Percentiles rank a stretch among this genome's conserved stretches.
Conservation (phyloP, 2,329 filamentous ascomycete species). For the Botrytis galanthina region DNA sequence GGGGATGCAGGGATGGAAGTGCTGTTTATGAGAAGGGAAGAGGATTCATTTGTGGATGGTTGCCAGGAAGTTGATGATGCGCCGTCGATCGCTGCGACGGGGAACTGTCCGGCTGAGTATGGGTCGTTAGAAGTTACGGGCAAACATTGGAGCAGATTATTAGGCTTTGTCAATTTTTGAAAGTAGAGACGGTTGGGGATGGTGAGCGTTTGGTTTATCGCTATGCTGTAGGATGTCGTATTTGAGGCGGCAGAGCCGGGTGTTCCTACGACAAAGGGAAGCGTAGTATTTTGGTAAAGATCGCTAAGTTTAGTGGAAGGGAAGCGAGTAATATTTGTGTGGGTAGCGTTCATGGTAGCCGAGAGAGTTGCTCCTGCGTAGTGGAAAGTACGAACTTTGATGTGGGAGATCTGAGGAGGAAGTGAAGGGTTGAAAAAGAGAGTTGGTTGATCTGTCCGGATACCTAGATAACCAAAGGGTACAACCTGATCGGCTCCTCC, state of each 20-base stretch:
- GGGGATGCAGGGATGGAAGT: constrained; percentile 40
- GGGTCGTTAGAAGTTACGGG: constrained; percentile 48
- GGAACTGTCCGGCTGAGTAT: constrained; percentile 65
- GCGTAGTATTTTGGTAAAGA: constrained; percentile 54
- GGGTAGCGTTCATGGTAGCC: constrained; percentile 60
- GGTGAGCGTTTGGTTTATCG: constrained; percentile 49
- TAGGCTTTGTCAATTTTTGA: constrained; percentile 50
- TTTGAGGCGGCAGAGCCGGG: constrained; percentile 41
- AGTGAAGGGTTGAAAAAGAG: constrained; percentile 63
- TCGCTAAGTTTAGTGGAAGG: constrained; percentile 49
- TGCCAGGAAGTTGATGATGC: constrained; percentile 67
- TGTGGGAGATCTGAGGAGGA: constrained; percentile 55
- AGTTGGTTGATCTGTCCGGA: constrained; percentile 57
- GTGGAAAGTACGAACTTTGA: constrained; percentile 63
- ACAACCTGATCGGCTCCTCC: constrained; percentile 67
- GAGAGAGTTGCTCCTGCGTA: constrained; percentile 64
- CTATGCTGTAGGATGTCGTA: constrained; percentile 47
- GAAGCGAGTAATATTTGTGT: constrained; percentile 59
- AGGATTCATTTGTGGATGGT: constrained; percentile 51
- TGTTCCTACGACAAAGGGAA: constrained; percentile 57
- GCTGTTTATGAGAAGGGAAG: constrained; percentile 57
- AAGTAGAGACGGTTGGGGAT: constrained; percentile 59
- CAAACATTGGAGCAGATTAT: constrained; percentile 65
- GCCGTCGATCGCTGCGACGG: constrained; percentile 64
- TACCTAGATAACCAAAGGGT: constrained; percentile 65